phyloP scores from a whole-genome alignment of 108 stramenopile genomes.

The Heterococcus sp. region DNA sequence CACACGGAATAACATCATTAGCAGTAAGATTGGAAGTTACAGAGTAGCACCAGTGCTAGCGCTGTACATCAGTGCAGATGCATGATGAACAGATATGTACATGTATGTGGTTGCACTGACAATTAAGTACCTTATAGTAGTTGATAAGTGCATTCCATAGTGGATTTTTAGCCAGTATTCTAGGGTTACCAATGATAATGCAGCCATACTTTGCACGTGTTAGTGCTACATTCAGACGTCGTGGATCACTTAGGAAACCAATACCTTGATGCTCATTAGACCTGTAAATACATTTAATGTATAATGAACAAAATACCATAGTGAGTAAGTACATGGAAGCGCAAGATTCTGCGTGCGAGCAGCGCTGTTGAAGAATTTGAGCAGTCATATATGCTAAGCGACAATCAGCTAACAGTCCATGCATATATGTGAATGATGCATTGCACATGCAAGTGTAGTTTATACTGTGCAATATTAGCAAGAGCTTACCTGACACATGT shows the following conservation, averaged over 20 bases:
- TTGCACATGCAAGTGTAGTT: too few species aligned
- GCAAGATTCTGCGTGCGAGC: too few species aligned
- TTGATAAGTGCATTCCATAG: conserved; percentile 90
- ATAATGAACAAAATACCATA: background rate
- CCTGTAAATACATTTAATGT: conserved; percentile 41
- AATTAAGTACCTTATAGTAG: conserved; percentile 63
- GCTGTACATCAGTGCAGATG: background rate
- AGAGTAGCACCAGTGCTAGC: background rate
- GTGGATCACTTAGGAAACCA: conserved; percentile 94
- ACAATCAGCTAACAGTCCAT: too few species aligned
- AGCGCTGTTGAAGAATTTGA: too few species aligned
- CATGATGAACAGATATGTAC: background rate
- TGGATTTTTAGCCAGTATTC: conserved; percentile 88
- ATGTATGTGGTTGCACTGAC: background rate
- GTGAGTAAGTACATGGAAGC: background rate
- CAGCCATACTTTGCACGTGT: conserved; percentile 91
- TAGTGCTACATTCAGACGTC: conserved; percentile 96
- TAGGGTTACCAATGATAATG: conserved; percentile 88
- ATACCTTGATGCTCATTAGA: conserved; percentile 95
- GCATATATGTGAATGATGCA: too few species aligned
- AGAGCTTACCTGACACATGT: conserved; percentile 79
- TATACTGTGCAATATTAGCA: too few species aligned
- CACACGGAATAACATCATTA: background rate
- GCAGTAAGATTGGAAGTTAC: background rate
- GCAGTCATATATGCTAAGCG: too few species aligned